These are phyloP conservation scores for Hypomontagnella monticulosa DNA, from an alignment of 495 filamentous ascomycete species.

Conservation along the genomic window DNA sequence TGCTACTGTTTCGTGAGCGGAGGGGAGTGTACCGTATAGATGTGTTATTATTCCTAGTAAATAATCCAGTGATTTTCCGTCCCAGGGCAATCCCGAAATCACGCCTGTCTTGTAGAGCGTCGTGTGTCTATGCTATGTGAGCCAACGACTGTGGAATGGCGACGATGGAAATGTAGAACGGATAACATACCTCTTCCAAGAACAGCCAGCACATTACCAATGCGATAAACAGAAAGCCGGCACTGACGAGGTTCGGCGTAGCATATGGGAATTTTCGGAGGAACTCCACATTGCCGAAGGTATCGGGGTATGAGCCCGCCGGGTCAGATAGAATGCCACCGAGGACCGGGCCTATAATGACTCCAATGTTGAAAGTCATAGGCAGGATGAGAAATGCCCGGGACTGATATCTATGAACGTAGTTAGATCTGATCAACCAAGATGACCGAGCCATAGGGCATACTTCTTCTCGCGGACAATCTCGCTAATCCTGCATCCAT, in stretches of 20 bases:
- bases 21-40: constrained; percentile 40
- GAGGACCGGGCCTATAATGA: constrained; percentile 78
- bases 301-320: constrained; percentile 70
- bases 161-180: background rate
- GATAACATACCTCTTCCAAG: constrained; percentile 70
- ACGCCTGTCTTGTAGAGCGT: constrained; percentile 54
- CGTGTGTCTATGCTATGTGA: constrained; percentile 58
- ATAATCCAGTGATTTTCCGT: constrained; percentile 34
- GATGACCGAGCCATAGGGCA: background rate
- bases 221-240: constrained; percentile 68
- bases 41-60: constrained; percentile 28
- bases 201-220: constrained; percentile 67
- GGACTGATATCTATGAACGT: constrained; percentile 60
- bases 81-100: constrained; percentile 60
- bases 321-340: constrained; percentile 81
- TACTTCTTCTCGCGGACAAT: constrained; percentile 75
- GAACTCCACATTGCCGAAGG: constrained; percentile 76
- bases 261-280: constrained; percentile 77
- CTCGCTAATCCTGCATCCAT: constrained; percentile 68
- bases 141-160: constrained; percentile 1
- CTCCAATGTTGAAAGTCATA: constrained; percentile 81
- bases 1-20: constrained; percentile 37
- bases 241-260: constrained; percentile 77
- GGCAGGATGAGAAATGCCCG: constrained; percentile 75
- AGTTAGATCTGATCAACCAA: constrained; percentile 19